A percentile compares a stretch with the other conserved stretches of the same genome.
Evolutionary conservation across 768 basidiomycete genomes (phyloP).

Genomic region (Auricularia cornea): DNA sequence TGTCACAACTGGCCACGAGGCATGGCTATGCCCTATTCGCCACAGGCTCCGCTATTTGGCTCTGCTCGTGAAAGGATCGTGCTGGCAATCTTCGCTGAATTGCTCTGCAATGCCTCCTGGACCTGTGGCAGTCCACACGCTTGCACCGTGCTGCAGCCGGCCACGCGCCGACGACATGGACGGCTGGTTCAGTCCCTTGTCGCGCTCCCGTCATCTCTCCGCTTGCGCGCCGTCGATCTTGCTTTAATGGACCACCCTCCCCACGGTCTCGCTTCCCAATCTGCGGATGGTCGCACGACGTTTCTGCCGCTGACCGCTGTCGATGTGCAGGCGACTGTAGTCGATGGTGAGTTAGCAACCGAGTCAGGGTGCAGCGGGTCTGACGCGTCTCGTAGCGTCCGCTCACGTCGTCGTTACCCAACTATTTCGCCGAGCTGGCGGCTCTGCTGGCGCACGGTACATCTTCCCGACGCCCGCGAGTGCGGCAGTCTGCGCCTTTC

Average conservation of each 20-base stretch:
- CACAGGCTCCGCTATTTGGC: no score
- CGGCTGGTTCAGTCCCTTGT: no score
- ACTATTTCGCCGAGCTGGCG: neutral
- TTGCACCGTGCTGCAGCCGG: no score
- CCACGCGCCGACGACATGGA: no score
- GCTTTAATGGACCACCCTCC: neutral
- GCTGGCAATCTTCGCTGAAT: no score
- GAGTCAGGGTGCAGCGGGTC: neutral
- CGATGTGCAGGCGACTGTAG: neutral
- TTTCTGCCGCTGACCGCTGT: neutral
- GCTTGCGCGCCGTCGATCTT: neutral
- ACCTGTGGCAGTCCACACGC: no score
- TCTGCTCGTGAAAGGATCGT: no score
- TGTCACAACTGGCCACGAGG: no score
- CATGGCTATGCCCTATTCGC: no score
- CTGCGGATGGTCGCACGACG: neutral
- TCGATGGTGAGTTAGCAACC: neutral
- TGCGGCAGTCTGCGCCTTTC: slow-evolving; percentile 48
- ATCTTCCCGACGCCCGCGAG: slow-evolving; percentile 50
- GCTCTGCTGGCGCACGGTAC: slow-evolving; percentile 21
- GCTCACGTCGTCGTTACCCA: neutral
- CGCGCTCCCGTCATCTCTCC: neutral
- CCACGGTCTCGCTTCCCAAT: neutral
- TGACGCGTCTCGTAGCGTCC: neutral
- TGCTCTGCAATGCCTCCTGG: no score